A percentile compares a stretch with the other conserved stretches of the same genome.
phyloP scores from a whole-genome alignment of 2,329 filamentous ascomycete species.

The Trichophyton benhamiae region DNA sequence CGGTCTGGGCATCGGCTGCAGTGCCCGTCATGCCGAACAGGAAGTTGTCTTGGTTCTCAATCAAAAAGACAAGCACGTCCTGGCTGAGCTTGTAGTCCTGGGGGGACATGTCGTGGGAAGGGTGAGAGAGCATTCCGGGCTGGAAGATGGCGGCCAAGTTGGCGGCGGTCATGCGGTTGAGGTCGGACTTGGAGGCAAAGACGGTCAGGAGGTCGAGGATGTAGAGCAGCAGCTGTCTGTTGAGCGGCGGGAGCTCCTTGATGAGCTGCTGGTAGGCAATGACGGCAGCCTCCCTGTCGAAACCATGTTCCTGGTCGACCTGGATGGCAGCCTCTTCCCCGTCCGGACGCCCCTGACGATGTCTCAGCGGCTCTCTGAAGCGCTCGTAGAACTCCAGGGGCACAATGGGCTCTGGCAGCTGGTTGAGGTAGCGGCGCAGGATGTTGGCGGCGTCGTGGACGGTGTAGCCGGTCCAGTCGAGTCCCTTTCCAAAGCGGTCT shows the following conservation, averaged over 20 bases:
- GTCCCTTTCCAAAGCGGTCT: conserved; percentile 86
- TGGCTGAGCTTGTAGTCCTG: conserved; percentile 90
- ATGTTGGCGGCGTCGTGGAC: conserved; percentile 98
- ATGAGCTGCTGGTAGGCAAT: conserved; percentile 77
- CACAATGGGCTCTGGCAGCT: conserved; percentile 91
- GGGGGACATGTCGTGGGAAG: conserved; percentile 86
- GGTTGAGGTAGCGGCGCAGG: conserved; percentile 85
- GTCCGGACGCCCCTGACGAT: conserved; percentile 56
- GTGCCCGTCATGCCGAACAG: conserved; percentile 96
- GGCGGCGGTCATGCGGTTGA: conserved; percentile 91
- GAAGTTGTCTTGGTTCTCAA: conserved; percentile 97
- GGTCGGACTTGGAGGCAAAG: conserved; percentile 89
- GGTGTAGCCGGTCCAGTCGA: conserved; percentile 95
- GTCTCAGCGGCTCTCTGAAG: conserved; percentile 71
- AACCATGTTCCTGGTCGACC: conserved; percentile 59
- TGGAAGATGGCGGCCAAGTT: conserved; percentile 97
- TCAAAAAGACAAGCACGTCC: conserved; percentile 92
- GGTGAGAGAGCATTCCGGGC: conserved; percentile 88
- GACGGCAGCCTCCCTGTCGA: conserved; percentile 66
- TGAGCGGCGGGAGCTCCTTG: conserved; percentile 80
- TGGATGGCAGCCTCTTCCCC: conserved; percentile 52
- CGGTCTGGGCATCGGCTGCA: conserved; percentile 76
- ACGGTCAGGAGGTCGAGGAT: conserved; percentile 92
- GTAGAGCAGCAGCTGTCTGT: conserved; percentile 86
- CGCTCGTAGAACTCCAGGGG: conserved; percentile 84